Evolutionary conservation across 2,329 filamentous ascomycete genomes (phyloP).

Genomic region (Remersonia thermophila): DNA sequence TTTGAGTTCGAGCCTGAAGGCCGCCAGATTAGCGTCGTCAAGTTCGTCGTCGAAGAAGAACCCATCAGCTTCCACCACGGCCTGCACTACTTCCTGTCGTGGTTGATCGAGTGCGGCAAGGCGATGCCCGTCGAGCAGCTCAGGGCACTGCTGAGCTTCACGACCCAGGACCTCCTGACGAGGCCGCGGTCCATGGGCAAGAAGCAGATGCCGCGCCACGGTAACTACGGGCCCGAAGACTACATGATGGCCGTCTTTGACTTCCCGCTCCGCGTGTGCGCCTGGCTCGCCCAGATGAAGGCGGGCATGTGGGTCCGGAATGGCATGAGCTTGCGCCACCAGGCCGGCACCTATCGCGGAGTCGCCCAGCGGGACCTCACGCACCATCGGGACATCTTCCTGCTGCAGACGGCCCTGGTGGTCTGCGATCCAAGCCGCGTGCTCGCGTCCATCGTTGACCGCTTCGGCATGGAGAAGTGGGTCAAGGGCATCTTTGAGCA

Average conservation of each 20-base stretch:
- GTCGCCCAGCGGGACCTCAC: conserved; percentile 83
- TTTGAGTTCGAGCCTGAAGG: conserved; percentile 64
- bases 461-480: conserved; percentile 82
- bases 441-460: conserved; percentile 78
- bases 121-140: conserved; percentile 57
- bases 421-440: conserved; percentile 73
- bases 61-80: conserved; percentile 96
- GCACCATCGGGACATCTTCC: conserved; percentile 87
- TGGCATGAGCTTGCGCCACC: conserved; percentile 87
- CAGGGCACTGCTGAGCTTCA: conserved; percentile 57
- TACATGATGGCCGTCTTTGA: conserved; percentile 82
- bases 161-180: conserved; percentile 55
- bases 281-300: conserved; percentile 96
- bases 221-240: conserved; percentile 54
- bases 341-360: conserved; percentile 85
- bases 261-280: conserved; percentile 82
- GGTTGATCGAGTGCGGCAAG: conserved; percentile 84
- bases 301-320: conserved; percentile 98
- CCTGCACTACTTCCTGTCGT: conserved; percentile 89
- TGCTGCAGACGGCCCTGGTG: conserved; percentile 82
- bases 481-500: conserved; percentile 69
- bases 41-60: conserved; percentile 78
- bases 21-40: conserved; percentile 56
- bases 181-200: conserved; percentile 50
- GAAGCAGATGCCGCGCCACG: conserved; percentile 37